These are phyloP conservation scores for Ceratocystis huliohia DNA, from an alignment of 2,329 filamentous ascomycete species.

Conservation along the genomic window DNA sequence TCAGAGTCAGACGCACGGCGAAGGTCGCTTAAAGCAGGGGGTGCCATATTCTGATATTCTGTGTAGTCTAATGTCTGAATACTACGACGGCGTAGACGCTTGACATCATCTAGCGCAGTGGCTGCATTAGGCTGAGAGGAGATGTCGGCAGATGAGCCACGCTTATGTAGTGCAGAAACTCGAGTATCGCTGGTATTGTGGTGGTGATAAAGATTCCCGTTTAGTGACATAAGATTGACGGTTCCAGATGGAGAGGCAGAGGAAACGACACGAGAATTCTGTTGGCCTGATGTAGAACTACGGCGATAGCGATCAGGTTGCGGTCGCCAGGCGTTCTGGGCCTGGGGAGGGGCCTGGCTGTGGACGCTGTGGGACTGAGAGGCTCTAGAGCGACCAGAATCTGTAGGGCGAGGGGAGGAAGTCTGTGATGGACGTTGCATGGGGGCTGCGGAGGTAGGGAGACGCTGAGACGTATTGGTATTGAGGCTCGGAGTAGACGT, in stretches of 20 bases:
- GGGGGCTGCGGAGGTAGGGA: conserved; percentile 33
- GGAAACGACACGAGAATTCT: conserved; percentile 31
- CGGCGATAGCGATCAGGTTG: conserved; percentile 70
- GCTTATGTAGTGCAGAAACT: conserved; percentile 21
- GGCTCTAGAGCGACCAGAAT: conserved; percentile 21
- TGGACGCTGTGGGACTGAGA: conserved; percentile 22
- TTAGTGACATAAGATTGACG: conserved; percentile 24
- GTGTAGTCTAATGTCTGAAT: conserved; percentile 52
- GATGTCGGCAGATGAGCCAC: conserved; percentile 12
- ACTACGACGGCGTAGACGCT: conserved; percentile 70
- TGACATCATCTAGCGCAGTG: conserved; percentile 38
- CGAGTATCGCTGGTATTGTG: conserved; percentile 23
- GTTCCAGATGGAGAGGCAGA: conserved; percentile 21
- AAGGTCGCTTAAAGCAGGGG: conserved; percentile 15
- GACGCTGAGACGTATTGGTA: conserved; percentile 38
- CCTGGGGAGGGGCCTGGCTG: conserved; percentile 28
- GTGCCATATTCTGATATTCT: conserved; percentile 29
- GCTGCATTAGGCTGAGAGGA: not conserved
- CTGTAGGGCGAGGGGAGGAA: conserved; percentile 25
- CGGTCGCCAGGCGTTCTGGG: conserved; percentile 43
- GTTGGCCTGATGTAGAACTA: conserved; percentile 43
- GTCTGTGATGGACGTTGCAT: conserved; percentile 25
- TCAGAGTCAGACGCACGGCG: conserved; percentile 23
- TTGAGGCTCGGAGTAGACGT: conserved; percentile 55
- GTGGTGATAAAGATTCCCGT: conserved; percentile 24